These are phyloP conservation scores for Nitzschia putrida DNA, from an alignment of 108 stramenopile species.

Conservation along the genomic window DNA sequence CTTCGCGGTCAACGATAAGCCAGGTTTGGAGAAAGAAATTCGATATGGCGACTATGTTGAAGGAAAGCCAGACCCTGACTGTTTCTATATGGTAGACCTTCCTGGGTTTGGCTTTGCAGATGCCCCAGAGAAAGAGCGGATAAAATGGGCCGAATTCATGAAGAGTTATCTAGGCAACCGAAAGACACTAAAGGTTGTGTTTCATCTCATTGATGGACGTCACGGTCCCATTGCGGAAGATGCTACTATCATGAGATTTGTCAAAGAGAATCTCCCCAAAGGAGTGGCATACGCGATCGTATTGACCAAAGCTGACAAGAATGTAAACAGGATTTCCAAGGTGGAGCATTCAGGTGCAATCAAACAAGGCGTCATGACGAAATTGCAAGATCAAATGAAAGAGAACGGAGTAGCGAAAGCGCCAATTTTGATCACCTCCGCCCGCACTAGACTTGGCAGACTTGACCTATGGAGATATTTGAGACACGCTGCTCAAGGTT, in stretches of 20 bases:
- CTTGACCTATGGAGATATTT: conserved; percentile 89
- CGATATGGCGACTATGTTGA: conserved; percentile 77
- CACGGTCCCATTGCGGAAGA: conserved; percentile 94
- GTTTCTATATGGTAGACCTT: conserved; percentile 91
- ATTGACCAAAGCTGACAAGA: conserved; percentile 94
- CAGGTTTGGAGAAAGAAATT: conserved; percentile 79
- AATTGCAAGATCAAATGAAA: conserved; percentile 67
- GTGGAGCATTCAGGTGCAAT: conserved; percentile 77
- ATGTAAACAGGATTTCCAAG: conserved; percentile 64
- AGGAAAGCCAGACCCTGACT: conserved; percentile 78
- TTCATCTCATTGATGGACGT: conserved; percentile 91
- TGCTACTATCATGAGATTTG: conserved; percentile 79
- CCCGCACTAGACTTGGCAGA: conserved; percentile 83
- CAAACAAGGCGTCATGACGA: conserved; percentile 53
- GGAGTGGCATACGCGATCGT: conserved; percentile 81
- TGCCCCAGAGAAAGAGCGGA: conserved; percentile 74
- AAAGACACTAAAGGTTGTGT: conserved; percentile 73
- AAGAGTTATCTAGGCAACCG: conserved; percentile 72
- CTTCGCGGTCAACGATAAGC: conserved; percentile 92
- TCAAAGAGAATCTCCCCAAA: conserved; percentile 52
- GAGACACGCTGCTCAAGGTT: conserved; percentile 50
- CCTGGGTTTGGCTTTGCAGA: conserved; percentile 96
- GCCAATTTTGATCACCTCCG: conserved; percentile 76
- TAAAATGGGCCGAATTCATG: conserved; percentile 86
- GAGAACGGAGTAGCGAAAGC: conserved; percentile 64